Evolutionary conservation across 1,284 basidiomycete genomes (phyloP).

Genomic region (Peniophora sp.): DNA sequence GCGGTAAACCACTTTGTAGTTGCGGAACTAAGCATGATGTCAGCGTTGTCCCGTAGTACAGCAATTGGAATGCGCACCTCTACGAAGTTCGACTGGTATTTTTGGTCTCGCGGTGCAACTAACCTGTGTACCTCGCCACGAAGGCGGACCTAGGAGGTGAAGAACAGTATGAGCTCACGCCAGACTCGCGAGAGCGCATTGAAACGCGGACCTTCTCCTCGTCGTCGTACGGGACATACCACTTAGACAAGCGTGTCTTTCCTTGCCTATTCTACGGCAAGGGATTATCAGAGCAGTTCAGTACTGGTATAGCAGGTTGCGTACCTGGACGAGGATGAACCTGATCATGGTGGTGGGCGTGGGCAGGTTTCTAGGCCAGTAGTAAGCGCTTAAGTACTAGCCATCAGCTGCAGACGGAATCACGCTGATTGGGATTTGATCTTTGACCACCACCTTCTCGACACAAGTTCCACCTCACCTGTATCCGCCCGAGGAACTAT

Average conservation of each 20-base stretch:
- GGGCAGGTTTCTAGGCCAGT: no score
- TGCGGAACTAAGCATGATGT: conserved; percentile 64
- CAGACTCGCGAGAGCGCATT: background rate
- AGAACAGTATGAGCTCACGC: conserved; percentile 2
- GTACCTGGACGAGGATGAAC: conserved; percentile 86
- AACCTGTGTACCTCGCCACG: conserved; percentile 93
- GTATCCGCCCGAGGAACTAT: no score
- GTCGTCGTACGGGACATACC: conserved; percentile 94
- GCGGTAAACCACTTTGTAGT: conserved; percentile 92
- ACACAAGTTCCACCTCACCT: no score
- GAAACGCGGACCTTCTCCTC: conserved; percentile 76
- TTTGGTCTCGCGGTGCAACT: conserved; percentile 96
- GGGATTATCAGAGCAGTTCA: conserved; percentile 1
- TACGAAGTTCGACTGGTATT: conserved; percentile 98
- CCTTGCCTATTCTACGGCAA: conserved; percentile 84
- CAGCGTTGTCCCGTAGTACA: background rate
- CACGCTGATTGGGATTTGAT: no score
- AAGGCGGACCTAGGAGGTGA: conserved; percentile 66
- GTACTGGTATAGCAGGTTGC: background rate
- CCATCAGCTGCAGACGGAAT: no score
- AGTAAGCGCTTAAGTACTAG: no score
- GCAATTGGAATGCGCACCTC: conserved; percentile 63
- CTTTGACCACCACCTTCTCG: no score
- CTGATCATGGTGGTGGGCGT: conserved; percentile 60
- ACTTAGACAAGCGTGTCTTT: conserved; percentile 94